phyloP scores from a whole-genome alignment of 441 rosid species.

The Codiaeum variegatum region DNA sequence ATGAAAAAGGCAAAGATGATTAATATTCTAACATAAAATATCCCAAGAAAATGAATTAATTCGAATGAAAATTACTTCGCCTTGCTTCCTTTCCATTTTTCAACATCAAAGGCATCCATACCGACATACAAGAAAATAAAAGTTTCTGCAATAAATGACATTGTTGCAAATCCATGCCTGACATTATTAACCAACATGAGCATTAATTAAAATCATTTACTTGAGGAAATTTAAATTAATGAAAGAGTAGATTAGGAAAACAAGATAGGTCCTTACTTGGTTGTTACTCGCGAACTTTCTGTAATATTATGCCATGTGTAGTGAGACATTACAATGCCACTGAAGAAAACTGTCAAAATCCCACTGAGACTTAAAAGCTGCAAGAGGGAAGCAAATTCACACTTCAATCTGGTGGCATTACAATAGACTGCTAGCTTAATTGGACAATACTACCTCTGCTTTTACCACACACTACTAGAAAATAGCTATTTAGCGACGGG shows the following conservation, averaged over 20 bases:
- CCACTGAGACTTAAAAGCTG: slow-evolving; percentile 62
- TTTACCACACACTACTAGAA: too few relatives aligned
- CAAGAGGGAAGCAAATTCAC: slow-evolving; percentile 18
- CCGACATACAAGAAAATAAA: slow-evolving; percentile 62
- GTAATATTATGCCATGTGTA: slow-evolving; percentile 71
- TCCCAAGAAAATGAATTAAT: too few relatives aligned
- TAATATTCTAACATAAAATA: not conserved
- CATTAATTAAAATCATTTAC: slow-evolving; percentile 8
- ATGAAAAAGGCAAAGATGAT: slow-evolving; percentile 1
- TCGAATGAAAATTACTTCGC: slow-evolving; percentile 38
- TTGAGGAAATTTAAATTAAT: not conserved
- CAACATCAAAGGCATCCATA: slow-evolving; percentile 60
- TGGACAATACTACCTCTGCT: too few relatives aligned
- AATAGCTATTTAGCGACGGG: too few relatives aligned
- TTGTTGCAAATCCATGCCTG: slow-evolving; percentile 68
- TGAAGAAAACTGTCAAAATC: slow-evolving; percentile 60
- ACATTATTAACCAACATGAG: slow-evolving; percentile 20
- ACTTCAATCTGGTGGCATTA: not conserved
- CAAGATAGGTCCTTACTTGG: slow-evolving; percentile 45
- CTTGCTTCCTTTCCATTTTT: slow-evolving; percentile 48
- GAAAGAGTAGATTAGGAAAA: not conserved
- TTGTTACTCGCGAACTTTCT: slow-evolving; percentile 57
- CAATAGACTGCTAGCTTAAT: not conserved
- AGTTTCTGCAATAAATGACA: slow-evolving; percentile 68
- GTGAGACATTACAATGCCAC: slow-evolving; percentile 67